A percentile compares a stretch with the other conserved stretches of the same genome.
Evolutionary conservation across 345 rosid genomes (phyloP).

Genomic region (Bretschneidera sinensis): DNA sequence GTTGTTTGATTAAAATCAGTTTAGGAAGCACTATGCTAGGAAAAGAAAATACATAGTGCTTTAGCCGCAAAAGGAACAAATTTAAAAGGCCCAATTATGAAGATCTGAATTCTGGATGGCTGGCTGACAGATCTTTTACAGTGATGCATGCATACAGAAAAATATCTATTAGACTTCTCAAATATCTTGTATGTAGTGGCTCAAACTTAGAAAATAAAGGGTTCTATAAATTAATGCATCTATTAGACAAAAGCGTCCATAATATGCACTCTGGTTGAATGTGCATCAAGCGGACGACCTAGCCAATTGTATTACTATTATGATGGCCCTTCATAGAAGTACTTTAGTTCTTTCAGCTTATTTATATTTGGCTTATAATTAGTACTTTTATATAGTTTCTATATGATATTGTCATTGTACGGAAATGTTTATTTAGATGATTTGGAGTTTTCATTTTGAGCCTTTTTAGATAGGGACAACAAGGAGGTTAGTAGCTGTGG

Average conservation of each 20-base stretch:
- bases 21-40: not conserved
- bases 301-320: not conserved
- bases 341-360: not conserved
- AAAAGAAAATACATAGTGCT: not conserved
- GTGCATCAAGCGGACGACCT: not conserved
- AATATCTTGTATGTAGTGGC: not conserved
- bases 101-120: not conserved
- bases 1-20: no score
- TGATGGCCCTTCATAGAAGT: not conserved
- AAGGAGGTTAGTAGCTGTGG: conserved; percentile 68
- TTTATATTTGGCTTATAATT: not conserved
- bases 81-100: not conserved
- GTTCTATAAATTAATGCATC: not conserved
- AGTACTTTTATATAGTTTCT: conserved; percentile 6
- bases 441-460: conserved; percentile 21
- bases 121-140: not conserved
- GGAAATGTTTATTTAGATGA: conserved; percentile 10
- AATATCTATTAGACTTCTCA: not conserved
- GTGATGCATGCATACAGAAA: not conserved
- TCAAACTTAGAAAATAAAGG: no score
- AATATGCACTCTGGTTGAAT: not conserved
- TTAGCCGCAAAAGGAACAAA: not conserved
- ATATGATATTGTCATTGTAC: conserved; percentile 5
- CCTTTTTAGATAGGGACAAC: conserved; percentile 74
- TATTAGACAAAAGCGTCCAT: not conserved